Evolutionary conservation across 306 rosid genomes (phyloP).

Genomic region (Prinsepia uniflora): DNA sequence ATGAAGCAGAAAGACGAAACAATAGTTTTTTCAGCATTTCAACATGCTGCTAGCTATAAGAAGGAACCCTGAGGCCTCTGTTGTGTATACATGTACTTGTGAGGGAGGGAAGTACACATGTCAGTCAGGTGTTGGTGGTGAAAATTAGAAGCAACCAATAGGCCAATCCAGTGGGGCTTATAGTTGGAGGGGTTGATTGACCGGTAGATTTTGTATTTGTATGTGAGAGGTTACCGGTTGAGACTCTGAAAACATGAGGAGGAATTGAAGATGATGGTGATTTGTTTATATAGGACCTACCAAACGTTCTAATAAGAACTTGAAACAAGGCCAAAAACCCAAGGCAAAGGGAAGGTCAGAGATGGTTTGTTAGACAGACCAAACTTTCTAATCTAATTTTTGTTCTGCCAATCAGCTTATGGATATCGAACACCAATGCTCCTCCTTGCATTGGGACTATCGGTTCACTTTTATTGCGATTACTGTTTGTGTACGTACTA

Average conservation of each 20-base stretch:
- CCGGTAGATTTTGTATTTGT: slow-evolving; percentile 34
- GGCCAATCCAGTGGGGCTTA: slow-evolving; percentile 2
- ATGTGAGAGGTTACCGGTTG: slow-evolving; percentile 9
- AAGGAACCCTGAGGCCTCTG: not conserved
- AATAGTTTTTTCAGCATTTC: not conserved
- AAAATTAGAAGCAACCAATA: not conserved
- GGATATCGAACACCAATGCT: too few relatives aligned
- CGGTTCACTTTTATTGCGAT: too few relatives aligned
- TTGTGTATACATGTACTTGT: too few relatives aligned
- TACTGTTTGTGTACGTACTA: too few relatives aligned
- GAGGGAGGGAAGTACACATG: slow-evolving; percentile 8
- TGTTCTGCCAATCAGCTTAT: not conserved
- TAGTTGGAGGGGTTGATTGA: slow-evolving; percentile 27
- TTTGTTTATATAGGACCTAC: slow-evolving; percentile 3
- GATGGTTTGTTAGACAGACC: slow-evolving; percentile 27
- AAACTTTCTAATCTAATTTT: slow-evolving; percentile 22
- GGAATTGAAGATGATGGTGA: not conserved
- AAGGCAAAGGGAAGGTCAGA: not conserved
- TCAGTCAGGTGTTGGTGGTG: not conserved
- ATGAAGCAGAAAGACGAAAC: slow-evolving; percentile 3
- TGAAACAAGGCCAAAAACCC: not conserved
- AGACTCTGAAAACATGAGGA: slow-evolving; percentile 10
- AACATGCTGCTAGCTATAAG: not conserved
- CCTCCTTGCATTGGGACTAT: too few relatives aligned
- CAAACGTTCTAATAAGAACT: slow-evolving; percentile 31